These are phyloP conservation scores for Ballota nigra DNA, from an alignment of 257 asterid species.

Conservation along the genomic window DNA sequence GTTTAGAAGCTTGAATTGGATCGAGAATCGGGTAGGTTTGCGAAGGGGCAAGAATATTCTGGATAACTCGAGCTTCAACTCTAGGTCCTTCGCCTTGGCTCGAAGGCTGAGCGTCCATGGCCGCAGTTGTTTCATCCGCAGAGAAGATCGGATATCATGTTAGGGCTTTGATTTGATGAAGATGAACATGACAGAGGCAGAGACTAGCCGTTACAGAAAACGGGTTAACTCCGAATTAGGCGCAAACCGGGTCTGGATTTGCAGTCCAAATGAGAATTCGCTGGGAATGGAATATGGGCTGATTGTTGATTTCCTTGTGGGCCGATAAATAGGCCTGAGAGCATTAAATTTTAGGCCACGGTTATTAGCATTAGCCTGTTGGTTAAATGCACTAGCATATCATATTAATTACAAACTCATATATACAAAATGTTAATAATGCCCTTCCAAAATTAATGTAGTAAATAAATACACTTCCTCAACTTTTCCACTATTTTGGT, in stretches of 20 bases:
- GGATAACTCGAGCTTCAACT: slow-evolving; percentile 33
- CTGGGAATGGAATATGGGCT: neutral
- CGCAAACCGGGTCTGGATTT: too few relatives aligned
- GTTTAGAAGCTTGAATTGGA: slow-evolving; percentile 30
- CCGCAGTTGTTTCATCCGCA: slow-evolving; percentile 22
- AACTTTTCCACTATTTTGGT: too few relatives aligned
- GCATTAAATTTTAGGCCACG: too few relatives aligned
- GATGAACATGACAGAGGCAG: neutral
- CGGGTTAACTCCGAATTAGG: neutral
- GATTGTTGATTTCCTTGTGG: neutral
- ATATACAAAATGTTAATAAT: too few relatives aligned
- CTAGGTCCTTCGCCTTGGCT: slow-evolving; percentile 31
- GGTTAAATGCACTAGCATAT: too few relatives aligned
- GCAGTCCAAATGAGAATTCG: neutral
- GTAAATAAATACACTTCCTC: too few relatives aligned
- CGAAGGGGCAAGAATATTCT: slow-evolving; percentile 21
- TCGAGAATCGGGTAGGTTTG: slow-evolving; percentile 28
- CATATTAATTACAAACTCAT: too few relatives aligned
- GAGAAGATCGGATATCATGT: neutral
- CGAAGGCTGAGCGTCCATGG: slow-evolving; percentile 45
- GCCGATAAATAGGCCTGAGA: too few relatives aligned
- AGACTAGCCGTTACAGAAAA: slow-evolving; percentile 27
- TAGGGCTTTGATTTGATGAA: neutral
- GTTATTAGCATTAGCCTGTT: too few relatives aligned
- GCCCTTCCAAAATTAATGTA: too few relatives aligned